A percentile compares a stretch with the other conserved stretches of the same genome.
phyloP scores from a whole-genome alignment of 345 rosid genomes.

The Aquilaria malaccensis region DNA sequence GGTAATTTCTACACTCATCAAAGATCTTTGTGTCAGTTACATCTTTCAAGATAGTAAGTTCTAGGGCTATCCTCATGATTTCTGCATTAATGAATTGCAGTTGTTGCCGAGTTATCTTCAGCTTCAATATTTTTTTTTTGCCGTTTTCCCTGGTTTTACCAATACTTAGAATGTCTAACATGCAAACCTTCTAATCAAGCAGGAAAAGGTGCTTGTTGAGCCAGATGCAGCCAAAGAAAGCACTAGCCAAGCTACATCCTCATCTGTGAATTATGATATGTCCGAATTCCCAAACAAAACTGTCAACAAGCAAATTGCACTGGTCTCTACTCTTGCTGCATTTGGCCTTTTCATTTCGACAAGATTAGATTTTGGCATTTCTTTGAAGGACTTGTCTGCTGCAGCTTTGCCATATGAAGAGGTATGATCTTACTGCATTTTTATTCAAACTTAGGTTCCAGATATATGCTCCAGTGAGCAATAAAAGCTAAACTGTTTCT shows the following conservation, averaged over 20 bases:
- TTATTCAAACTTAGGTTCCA: neutral
- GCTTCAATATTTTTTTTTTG: neutral
- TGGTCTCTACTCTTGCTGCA: slow-evolving; percentile 42
- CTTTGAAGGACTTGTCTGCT: slow-evolving; percentile 67
- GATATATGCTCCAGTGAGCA: too few relatives aligned
- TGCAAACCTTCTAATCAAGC: slow-evolving; percentile 14
- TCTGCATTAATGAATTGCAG: neutral
- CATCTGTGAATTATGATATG: slow-evolving; percentile 26
- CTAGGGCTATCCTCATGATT: neutral
- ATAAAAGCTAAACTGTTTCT: too few relatives aligned
- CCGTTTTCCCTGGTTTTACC: neutral
- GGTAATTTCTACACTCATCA: too few relatives aligned
- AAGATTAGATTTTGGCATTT: slow-evolving; percentile 71
- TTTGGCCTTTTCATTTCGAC: slow-evolving; percentile 51
- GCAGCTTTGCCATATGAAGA: slow-evolving; percentile 67
- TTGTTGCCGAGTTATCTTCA: neutral
- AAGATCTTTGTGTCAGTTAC: too few relatives aligned
- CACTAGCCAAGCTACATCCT: slow-evolving; percentile 7
- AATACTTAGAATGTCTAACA: too few relatives aligned
- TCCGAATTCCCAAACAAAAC: slow-evolving; percentile 59
- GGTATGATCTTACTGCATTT: slow-evolving; percentile 23
- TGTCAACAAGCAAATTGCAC: slow-evolving; percentile 50
- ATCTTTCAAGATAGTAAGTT: neutral
- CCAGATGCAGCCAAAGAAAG: slow-evolving; percentile 16
- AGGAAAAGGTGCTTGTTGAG: slow-evolving; percentile 45